Percentiles rank a stretch among this genome's conserved stretches.
phyloP scores from a whole-genome alignment of 2,329 filamentous ascomycete species.

The Ophiostoma sp. region DNA sequence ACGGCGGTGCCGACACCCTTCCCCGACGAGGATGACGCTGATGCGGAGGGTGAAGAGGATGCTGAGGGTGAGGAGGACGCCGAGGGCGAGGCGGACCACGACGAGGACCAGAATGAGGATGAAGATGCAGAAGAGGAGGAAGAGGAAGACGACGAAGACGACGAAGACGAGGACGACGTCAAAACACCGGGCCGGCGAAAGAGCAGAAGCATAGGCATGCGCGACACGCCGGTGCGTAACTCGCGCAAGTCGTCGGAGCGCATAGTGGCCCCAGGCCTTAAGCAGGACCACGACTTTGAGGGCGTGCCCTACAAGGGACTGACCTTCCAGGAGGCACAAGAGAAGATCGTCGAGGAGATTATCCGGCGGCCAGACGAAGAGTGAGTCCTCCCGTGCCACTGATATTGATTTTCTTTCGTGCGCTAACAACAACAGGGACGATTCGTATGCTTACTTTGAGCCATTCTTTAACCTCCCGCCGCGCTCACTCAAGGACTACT shows the following conservation, averaged over 20 bases:
- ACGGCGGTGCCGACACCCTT: constrained; percentile 72
- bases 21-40: constrained; percentile 50
- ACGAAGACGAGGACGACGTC: constrained; percentile 17
- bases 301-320: constrained; percentile 67
- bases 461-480: constrained; percentile 79
- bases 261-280: constrained; percentile 25
- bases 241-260: constrained; percentile 26
- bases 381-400: constrained; percentile 43
- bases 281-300: constrained; percentile 55
- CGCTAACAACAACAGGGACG: constrained; percentile 38
- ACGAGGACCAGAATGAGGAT: constrained; percentile 38
- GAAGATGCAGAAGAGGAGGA: constrained; percentile 36
- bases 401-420: neutral
- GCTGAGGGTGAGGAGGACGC: constrained; percentile 34
- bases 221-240: constrained; percentile 25
- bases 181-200: constrained; percentile 32
- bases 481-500: constrained; percentile 79
- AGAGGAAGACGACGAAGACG: constrained; percentile 35
- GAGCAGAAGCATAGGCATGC: constrained; percentile 9
- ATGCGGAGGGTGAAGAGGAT: constrained; percentile 31
- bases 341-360: constrained; percentile 77
- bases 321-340: constrained; percentile 80
- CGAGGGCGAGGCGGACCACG: constrained; percentile 39
- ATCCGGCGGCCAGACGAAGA: constrained; percentile 67
- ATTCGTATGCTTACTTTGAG: constrained; percentile 68